Evolutionary conservation across 2,329 filamentous ascomycete genomes (phyloP).

Genomic region (Sarocladium brachiariae): DNA sequence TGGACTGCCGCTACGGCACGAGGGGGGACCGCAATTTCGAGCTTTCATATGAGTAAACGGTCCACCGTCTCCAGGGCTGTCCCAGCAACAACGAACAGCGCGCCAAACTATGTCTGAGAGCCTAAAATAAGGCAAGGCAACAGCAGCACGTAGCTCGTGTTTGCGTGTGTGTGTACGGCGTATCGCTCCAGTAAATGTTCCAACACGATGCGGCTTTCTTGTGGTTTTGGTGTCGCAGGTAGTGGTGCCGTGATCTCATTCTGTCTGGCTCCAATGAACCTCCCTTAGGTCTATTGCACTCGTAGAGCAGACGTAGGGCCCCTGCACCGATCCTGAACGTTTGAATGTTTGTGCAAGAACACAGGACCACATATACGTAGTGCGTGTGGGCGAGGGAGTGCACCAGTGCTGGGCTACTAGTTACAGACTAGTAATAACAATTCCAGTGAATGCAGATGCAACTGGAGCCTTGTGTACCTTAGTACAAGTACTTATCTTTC

Average conservation of each 20-base stretch:
- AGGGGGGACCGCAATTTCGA: slow-evolving; percentile 9
- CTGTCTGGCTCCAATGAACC: background rate
- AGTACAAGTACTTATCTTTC: no score
- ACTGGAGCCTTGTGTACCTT: background rate
- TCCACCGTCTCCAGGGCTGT: slow-evolving; percentile 7
- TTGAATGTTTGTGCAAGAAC: background rate
- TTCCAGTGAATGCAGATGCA: background rate
- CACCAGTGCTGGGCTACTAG: no score
- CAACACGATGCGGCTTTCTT: no score
- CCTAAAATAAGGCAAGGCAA: background rate
- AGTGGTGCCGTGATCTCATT: no score
- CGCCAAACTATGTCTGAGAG: slow-evolving; percentile 7
- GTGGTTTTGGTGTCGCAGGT: no score
- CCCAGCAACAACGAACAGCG: slow-evolving; percentile 3
- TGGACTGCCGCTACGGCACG: slow-evolving; percentile 9
- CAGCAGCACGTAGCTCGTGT: no score
- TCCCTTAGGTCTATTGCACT: background rate
- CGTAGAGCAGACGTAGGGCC: background rate
- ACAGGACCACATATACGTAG: no score
- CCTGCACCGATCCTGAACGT: background rate
- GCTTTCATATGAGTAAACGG: background rate
- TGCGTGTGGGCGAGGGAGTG: no score
- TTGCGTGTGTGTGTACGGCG: background rate
- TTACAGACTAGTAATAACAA: background rate
- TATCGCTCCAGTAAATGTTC: no score